phyloP scores from a whole-genome alignment of 2,329 filamentous ascomycete species.

The Penicillium sp. region DNA sequence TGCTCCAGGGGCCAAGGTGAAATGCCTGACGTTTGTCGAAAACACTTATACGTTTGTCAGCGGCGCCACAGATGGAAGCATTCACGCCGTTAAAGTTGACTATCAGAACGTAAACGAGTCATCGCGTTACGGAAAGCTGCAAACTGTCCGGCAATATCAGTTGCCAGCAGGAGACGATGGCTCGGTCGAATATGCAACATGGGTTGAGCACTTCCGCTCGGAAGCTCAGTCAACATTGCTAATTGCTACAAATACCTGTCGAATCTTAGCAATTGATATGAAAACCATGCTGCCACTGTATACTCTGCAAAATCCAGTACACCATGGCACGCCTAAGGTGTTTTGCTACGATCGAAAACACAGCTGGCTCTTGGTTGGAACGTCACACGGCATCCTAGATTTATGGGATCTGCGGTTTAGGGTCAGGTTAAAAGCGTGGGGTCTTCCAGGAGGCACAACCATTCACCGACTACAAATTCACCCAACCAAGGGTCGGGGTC shows the following conservation, averaged over 20 bases:
- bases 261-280: conserved; percentile 79
- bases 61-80: conserved; percentile 81
- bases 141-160: conserved; percentile 73
- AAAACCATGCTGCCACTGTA: conserved; percentile 81
- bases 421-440: conserved; percentile 82
- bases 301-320: conserved; percentile 77
- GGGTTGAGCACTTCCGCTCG: conserved; percentile 86
- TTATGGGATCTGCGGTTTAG: conserved; percentile 97
- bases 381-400: conserved; percentile 86
- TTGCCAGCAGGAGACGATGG: conserved; percentile 45
- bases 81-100: conserved; percentile 84
- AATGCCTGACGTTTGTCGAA: conserved; percentile 84
- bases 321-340: conserved; percentile 86
- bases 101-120: conserved; percentile 56
- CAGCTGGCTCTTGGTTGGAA: conserved; percentile 88
- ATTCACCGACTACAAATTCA: conserved; percentile 78
- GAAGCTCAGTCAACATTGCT: conserved; percentile 79
- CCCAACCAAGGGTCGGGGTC: conserved; percentile 71
- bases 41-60: conserved; percentile 91
- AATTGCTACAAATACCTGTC: conserved; percentile 79
- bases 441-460: conserved; percentile 71
- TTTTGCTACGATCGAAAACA: conserved; percentile 83
- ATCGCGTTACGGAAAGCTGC: conserved; percentile 72
- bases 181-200: conserved; percentile 70
- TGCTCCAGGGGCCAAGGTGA: conserved; percentile 65